phyloP scores from a whole-genome alignment of 257 asterid genomes.

The Solanum arcanum region DNA sequence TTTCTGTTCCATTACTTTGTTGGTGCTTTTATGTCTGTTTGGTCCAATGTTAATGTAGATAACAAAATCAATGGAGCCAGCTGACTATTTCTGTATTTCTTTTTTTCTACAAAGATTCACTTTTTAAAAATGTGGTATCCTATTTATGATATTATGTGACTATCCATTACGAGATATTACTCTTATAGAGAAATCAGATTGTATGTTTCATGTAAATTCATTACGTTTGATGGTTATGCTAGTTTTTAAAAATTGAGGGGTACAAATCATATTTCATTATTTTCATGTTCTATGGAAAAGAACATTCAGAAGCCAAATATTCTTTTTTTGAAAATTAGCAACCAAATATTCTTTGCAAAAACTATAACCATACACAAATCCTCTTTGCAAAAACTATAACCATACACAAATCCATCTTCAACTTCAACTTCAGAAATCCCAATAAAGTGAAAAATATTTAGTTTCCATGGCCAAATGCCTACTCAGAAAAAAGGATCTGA shows the following conservation, averaged over 20 bases:
- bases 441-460: neutral
- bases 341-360: neutral
- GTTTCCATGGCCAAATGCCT: neutral
- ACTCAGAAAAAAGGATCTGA: neutral
- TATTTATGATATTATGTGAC: neutral
- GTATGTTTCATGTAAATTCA: neutral
- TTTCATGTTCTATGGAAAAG: neutral
- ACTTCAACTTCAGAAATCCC: neutral
- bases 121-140: neutral
- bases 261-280: neutral
- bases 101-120: neutral
- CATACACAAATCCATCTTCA: neutral
- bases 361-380: neutral
- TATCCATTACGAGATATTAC: neutral
- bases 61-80: neutral
- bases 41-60: neutral
- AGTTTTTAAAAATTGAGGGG: neutral
- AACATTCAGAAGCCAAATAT: neutral
- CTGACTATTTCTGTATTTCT: neutral
- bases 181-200: neutral
- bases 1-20: neutral
- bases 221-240: neutral
- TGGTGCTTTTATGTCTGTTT: neutral
- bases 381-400: neutral
- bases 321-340: neutral